Evolutionary conservation across 208 protist genomes (phyloP).

Genomic region (Acanthamoeba rhysodes): DNA sequence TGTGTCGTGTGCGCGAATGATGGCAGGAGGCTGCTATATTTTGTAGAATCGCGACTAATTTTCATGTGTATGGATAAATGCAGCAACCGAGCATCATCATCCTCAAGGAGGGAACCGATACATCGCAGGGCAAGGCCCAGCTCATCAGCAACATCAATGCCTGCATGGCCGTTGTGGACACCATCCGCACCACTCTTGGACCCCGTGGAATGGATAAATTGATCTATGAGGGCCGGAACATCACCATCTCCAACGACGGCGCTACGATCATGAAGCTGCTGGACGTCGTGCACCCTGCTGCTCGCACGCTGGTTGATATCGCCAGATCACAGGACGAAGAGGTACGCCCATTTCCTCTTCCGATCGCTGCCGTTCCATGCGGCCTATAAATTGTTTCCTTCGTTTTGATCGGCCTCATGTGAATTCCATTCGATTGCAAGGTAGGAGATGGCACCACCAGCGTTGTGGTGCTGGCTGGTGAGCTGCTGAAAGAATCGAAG

Average conservation of each 20-base stretch:
- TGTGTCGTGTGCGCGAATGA: too few relatives aligned
- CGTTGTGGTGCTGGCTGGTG: slow-evolving; percentile 99
- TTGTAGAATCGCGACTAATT: background rate
- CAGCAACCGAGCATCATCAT: slow-evolving; percentile 96
- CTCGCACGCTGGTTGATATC: slow-evolving; percentile 99
- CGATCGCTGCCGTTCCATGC: background rate
- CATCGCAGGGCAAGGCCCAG: slow-evolving; percentile 99
- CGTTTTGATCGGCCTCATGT: background rate
- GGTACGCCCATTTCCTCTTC: slow-evolving; percentile 21
- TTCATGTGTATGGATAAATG: background rate
- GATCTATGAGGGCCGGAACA: slow-evolving; percentile 81
- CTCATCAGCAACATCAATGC: slow-evolving; percentile 99
- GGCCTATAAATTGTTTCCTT: background rate
- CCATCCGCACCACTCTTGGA: slow-evolving; percentile 95
- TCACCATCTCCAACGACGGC: slow-evolving; percentile 99
- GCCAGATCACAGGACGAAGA: slow-evolving; percentile 95
- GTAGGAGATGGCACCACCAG: slow-evolving; percentile 99
- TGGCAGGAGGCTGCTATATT: too few relatives aligned
- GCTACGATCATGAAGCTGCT: slow-evolving; percentile 99
- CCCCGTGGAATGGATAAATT: slow-evolving; percentile 99
- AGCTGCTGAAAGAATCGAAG: slow-evolving; percentile 98
- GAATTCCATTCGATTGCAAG: slow-evolving; percentile 90
- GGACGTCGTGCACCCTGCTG: slow-evolving; percentile 99
- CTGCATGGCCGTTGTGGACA: slow-evolving; percentile 95
- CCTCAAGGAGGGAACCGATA: slow-evolving; percentile 99